Base-by-base conservation (phyloP, 768 basidiomycete genomes). In the Trametes meyenii region DNA sequence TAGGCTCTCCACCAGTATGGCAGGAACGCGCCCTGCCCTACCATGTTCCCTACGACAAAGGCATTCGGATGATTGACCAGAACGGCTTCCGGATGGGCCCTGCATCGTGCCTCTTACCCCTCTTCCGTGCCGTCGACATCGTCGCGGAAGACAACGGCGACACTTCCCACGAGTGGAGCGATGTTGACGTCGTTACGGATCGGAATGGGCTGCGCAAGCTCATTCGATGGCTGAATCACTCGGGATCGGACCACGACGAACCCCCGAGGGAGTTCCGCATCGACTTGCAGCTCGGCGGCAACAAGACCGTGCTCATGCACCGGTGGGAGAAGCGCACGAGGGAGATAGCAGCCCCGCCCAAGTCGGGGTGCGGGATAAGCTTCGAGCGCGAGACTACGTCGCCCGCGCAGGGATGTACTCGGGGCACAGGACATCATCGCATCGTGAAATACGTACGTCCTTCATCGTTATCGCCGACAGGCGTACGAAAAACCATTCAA, bases 181-280 rank as follows among this genome's bases (percentile, higher is more conserved):
- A 65, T 3, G 69, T 83, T 6, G 76, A 83, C 44, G 50, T 78
- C 45, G 74, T 90, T 61, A 85, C 87, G 0, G 88, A 90, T 67
- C 79, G 90, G 29, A 90, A 89, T 66, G 78, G 77, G 24, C 73
- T 90, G 17, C 79, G 88, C 24, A 89, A 88, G 70, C 73, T 91
- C 42, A 67, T 85, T 21, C 77, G 84, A 24, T 88, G 85, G 85
- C 76, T 81, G n/a, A 66, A 67, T 19, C 50, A 66, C 16, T 43
- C 51, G 17, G 60, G 43, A 2, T 11, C 29, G 16, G 21, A 14
- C n/a, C 13, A 17, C 16, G 50, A 56, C 8, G 62, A 64, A 23
- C 70, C 68, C 17, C 75, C 73, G 24, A 73, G 72, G 11, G 62
- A 67, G n/a, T 93, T 92, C 67, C 77, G 90, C 19, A 88, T 93